Percentiles rank a stretch among this genome's conserved stretches.
Evolutionary conservation across 2,329 filamentous ascomycete genomes (phyloP).

Genomic region (Westerdykella ornata): DNA sequence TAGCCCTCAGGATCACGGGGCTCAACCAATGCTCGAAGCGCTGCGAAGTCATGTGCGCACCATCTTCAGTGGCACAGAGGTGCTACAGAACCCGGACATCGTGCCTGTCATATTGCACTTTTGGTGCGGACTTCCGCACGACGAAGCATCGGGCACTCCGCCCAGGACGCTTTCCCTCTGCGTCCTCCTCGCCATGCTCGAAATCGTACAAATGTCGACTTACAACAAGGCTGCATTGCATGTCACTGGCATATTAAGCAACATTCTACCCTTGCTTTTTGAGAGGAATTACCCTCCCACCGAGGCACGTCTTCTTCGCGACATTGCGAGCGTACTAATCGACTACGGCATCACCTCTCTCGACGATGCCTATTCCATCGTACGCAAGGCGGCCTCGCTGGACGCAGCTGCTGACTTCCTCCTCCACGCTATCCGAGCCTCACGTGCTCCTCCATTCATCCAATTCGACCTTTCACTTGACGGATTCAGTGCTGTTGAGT

Average conservation of each 20-base stretch:
- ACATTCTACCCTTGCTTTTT: constrained; percentile 31
- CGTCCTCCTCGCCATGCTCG: constrained; percentile 31
- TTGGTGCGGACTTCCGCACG: constrained; percentile 32
- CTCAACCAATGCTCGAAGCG: constrained; percentile 11
- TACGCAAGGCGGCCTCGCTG: constrained; percentile 49
- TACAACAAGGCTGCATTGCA: constrained; percentile 37
- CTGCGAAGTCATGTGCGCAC: constrained; percentile 26
- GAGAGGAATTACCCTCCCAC: constrained; percentile 28
- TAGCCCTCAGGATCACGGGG: background rate
- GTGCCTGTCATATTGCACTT: constrained; percentile 37
- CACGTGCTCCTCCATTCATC: constrained; percentile 74
- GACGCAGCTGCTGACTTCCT: constrained; percentile 59
- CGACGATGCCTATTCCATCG: constrained; percentile 76
- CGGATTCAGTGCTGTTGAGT: constrained; percentile 84
- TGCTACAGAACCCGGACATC: constrained; percentile 38
- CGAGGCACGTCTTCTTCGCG: constrained; percentile 46
- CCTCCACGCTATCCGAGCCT: constrained; percentile 64
- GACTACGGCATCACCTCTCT: constrained; percentile 69
- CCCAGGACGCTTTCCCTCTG: constrained; percentile 34
- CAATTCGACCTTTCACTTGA: constrained; percentile 88
- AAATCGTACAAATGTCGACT: constrained; percentile 30
- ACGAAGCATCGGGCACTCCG: constrained; percentile 25
- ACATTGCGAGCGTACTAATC: constrained; percentile 64
- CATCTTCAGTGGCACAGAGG: constrained; percentile 37
- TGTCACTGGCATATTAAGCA: constrained; percentile 31